Evolutionary conservation across 306 rosid species (phyloP).

Genomic region (Pyrus betulifolia): DNA sequence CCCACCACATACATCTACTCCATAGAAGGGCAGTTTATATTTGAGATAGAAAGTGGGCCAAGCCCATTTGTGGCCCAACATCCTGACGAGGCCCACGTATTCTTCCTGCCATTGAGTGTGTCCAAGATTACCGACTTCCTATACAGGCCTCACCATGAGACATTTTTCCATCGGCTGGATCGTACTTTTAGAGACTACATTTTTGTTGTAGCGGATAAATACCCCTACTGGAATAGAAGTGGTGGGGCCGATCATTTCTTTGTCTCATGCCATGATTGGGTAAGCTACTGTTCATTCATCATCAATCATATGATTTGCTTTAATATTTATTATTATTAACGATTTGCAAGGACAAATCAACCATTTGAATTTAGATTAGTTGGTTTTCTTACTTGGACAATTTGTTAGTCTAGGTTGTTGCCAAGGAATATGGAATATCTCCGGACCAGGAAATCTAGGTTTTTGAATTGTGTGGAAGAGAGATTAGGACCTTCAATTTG

Average conservation of each 20-base stretch:
- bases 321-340: too few species aligned
- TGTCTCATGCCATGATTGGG: slow-evolving; percentile 60
- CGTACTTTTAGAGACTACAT: slow-evolving; percentile 19
- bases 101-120: slow-evolving; percentile 48
- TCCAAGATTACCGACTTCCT: slow-evolving; percentile 29
- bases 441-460: too few species aligned
- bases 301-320: too few species aligned
- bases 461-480: too few species aligned
- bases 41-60: slow-evolving; percentile 36
- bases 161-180: background rate
- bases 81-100: slow-evolving; percentile 48
- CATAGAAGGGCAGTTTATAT: slow-evolving; percentile 57
- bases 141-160: background rate
- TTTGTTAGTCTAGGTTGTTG: too few species aligned
- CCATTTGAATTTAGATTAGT: too few species aligned
- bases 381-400: too few species aligned
- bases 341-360: too few species aligned
- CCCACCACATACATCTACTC: slow-evolving; percentile 54
- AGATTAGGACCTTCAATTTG: fast-evolving
- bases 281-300: background rate
- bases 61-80: slow-evolving; percentile 23
- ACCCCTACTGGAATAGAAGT: slow-evolving; percentile 52
- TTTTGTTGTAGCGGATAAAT: slow-evolving; percentile 7
- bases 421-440: too few species aligned
- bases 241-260: slow-evolving; percentile 49